These are phyloP conservation scores for Xerophyta viscosa DNA, from an alignment of 106 monocot species.

Conservation along the genomic window DNA sequence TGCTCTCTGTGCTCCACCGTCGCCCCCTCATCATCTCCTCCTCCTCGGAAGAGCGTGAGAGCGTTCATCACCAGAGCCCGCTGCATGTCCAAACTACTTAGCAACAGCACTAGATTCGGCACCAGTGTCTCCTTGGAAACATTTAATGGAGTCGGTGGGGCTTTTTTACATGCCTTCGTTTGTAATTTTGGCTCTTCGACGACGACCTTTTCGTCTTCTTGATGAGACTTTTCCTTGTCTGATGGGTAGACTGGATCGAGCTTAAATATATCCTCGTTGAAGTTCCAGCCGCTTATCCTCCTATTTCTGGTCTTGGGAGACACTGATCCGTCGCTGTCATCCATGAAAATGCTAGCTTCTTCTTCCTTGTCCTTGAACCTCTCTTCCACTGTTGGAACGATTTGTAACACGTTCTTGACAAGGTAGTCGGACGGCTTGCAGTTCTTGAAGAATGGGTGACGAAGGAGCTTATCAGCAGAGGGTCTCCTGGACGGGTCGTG, in stretches of 20 bases:
- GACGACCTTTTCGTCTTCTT: neutral
- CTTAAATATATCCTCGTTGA: conserved; percentile 42
- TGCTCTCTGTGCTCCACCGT: conserved; percentile 23
- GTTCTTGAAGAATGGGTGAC: conserved; percentile 73
- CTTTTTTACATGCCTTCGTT: neutral
- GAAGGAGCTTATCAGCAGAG: conserved; percentile 61
- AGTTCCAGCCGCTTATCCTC: conserved; percentile 61
- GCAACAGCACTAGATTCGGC: conserved; percentile 32
- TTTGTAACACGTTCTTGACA: conserved; percentile 40
- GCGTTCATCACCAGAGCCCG: conserved; percentile 46
- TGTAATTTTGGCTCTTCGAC: conserved; percentile 5
- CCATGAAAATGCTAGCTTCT: neutral
- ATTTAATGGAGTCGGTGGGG: neutral
- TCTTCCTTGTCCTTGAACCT: conserved; percentile 11
- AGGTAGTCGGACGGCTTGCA: conserved; percentile 51
- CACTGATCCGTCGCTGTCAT: conserved; percentile 1
- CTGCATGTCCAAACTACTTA: conserved; percentile 58
- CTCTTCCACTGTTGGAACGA: conserved; percentile 42
- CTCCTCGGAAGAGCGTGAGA: conserved; percentile 20
- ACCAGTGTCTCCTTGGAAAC: conserved; percentile 24
- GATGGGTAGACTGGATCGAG: conserved; percentile 32
- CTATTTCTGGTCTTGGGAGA: conserved; percentile 19
- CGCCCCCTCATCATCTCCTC: conserved; percentile 1
- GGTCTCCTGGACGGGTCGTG: conserved; percentile 66
- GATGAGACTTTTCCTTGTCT: neutral